phyloP scores from a whole-genome alignment of 805 yeast genomes.

The Wickerhamomyces silvicola region DNA sequence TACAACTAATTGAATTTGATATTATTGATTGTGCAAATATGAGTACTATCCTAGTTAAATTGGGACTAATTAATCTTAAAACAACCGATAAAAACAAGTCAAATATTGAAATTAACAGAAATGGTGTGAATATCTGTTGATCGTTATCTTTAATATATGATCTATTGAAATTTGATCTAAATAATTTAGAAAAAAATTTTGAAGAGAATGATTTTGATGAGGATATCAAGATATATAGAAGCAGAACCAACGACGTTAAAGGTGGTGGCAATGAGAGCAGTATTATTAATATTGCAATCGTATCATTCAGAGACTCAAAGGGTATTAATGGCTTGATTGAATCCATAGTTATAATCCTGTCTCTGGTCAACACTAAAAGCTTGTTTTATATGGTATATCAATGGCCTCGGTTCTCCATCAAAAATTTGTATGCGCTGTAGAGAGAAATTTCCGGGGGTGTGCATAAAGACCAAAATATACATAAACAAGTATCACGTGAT shows the following conservation, averaged over 20 bases:
- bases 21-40: conserved; percentile 20
- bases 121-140: neutral
- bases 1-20: conserved; percentile 16
- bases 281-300: conserved; percentile 18
- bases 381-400: neutral
- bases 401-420: neutral
- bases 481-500: neutral
- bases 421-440: neutral
- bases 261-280: conserved; percentile 19
- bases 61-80: conserved; percentile 17
- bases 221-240: conserved; percentile 13
- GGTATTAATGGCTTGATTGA: conserved; percentile 14
- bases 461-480: neutral
- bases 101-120: conserved; percentile 10
- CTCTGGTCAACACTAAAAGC: neutral
- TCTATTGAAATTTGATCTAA: neutral
- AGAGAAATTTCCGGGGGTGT: neutral
- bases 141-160: neutral
- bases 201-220: conserved; percentile 11
- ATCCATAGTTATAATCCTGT: neutral
- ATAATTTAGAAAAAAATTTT: conserved; percentile 4
- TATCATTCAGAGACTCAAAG: conserved; percentile 15
- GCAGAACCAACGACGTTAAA: conserved; percentile 12
- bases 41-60: conserved; percentile 14
- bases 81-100: conserved; percentile 13